phyloP scores from a whole-genome alignment of 495 filamentous ascomycete species.

The Mycothermus thermophilus region DNA sequence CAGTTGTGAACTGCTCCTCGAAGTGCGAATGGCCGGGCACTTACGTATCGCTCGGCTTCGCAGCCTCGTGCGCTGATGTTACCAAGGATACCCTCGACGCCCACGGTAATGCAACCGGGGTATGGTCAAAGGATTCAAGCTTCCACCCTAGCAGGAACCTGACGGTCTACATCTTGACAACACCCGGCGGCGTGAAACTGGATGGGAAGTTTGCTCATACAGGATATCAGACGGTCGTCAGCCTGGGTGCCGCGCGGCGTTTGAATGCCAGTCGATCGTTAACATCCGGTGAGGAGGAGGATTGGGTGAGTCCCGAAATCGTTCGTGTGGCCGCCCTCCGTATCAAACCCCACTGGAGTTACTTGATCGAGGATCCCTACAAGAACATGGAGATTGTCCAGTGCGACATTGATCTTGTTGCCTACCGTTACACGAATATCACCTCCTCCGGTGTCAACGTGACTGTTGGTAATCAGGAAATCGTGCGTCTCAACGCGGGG shows the following conservation, averaged over 20 bases:
- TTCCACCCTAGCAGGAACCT: background rate
- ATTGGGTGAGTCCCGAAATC: background rate
- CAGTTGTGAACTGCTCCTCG: constrained; percentile 5
- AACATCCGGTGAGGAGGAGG: background rate
- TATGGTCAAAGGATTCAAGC: no score
- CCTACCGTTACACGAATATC: constrained; percentile 5
- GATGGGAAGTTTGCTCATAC: background rate
- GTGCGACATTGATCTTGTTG: constrained; percentile 2
- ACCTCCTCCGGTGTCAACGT: background rate
- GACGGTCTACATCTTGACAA: background rate
- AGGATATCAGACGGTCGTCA: constrained; percentile 2
- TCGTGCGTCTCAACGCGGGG: constrained; percentile 1
- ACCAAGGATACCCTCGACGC: constrained; percentile 1
- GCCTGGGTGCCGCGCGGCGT: background rate
- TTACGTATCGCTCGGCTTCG: constrained; percentile 5
- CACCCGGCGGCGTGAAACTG: constrained; percentile 2
- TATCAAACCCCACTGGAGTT: background rate
- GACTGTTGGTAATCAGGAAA: background rate
- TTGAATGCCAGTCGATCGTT: background rate
- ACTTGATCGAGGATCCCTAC: no score
- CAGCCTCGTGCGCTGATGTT: constrained; percentile 4
- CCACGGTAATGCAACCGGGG: background rate
- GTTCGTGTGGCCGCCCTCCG: constrained; percentile 4
- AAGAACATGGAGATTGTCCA: no score
- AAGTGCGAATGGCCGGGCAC: constrained; percentile 6